A percentile compares a stretch with the other conserved stretches of the same genome.
These are phyloP conservation scores for Kodamaea suecica DNA, from an alignment of 1,139 yeast genomes.

Conservation along the genomic window DNA sequence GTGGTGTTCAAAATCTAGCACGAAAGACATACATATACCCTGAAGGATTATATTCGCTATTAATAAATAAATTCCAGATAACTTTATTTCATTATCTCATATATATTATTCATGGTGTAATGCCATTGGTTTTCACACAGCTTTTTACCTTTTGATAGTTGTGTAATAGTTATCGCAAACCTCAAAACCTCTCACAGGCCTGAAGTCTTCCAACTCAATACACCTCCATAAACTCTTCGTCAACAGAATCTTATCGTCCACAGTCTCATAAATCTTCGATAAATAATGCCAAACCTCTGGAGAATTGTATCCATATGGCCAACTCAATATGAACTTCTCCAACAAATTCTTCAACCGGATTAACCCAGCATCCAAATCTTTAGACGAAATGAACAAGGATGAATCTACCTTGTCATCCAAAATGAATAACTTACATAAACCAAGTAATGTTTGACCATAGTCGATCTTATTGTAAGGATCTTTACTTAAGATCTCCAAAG, in stretches of 20 bases:
- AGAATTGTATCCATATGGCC: slow-evolving; percentile 53
- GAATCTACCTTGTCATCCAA: slow-evolving; percentile 34
- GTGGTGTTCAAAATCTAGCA: no score
- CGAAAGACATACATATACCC: no score
- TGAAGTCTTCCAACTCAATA: slow-evolving; percentile 61
- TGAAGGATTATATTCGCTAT: no score
- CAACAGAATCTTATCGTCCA: slow-evolving; percentile 54
- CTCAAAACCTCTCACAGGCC: slow-evolving; percentile 56
- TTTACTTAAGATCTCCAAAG: slow-evolving; percentile 45
- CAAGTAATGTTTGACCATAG: slow-evolving; percentile 61
- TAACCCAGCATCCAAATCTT: slow-evolving; percentile 62
- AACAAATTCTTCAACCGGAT: slow-evolving; percentile 63
- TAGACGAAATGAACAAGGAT: slow-evolving; percentile 39
- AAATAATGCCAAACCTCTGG: slow-evolving; percentile 76
- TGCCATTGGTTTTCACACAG: not conserved
- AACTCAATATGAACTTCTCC: slow-evolving; percentile 47
- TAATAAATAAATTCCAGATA: no score
- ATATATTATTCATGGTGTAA: no score
- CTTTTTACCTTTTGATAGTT: not conserved
- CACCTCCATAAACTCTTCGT: slow-evolving; percentile 61
- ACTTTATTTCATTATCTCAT: no score
- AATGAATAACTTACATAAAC: slow-evolving; percentile 58
- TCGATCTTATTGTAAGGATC: slow-evolving; percentile 28
- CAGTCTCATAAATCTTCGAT: slow-evolving; percentile 59
- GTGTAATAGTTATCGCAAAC: slow-evolving; percentile 7